Evolutionary conservation across 148 eudicot genomes (phyloP).

Genomic region (Rhododendron kiyosumense): DNA sequence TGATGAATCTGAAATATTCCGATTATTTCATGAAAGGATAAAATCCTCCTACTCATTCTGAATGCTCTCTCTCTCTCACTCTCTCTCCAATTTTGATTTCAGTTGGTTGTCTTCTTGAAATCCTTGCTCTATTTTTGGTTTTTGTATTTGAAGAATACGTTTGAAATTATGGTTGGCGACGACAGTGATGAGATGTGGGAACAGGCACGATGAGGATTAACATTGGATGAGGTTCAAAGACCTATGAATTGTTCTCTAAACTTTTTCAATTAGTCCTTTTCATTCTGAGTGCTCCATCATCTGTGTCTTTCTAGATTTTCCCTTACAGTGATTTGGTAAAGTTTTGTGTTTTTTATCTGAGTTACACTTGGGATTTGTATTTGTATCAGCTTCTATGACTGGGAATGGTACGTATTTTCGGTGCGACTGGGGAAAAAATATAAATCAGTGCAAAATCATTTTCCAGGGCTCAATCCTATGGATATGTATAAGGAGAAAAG

Average conservation of each 20-base stretch:
- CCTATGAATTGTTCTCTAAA: conserved; percentile 1
- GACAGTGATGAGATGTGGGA: background rate
- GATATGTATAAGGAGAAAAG: no score
- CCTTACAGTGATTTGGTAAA: background rate
- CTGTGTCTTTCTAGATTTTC: background rate
- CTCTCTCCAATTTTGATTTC: background rate
- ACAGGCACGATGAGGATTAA: conserved; percentile 16
- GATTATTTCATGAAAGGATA: conserved; percentile 17
- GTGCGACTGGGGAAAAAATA: no score
- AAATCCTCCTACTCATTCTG: conserved; percentile 29
- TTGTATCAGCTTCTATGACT: no score
- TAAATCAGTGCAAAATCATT: no score
- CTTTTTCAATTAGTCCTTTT: conserved; percentile 12
- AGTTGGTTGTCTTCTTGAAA: background rate
- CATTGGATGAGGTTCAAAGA: conserved; percentile 2
- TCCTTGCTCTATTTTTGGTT: background rate
- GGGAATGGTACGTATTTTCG: no score
- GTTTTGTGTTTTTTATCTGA: no score
- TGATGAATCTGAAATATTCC: conserved; percentile 9
- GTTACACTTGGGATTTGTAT: no score
- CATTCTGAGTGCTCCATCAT: conserved; percentile 18
- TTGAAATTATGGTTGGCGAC: no score
- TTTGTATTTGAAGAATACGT: background rate
- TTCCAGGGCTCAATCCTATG: no score
- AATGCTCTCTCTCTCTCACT: conserved; percentile 4